Conservation (phyloP, 108 stramenopile species). For the Fragilariopsis cylindrus region DNA sequence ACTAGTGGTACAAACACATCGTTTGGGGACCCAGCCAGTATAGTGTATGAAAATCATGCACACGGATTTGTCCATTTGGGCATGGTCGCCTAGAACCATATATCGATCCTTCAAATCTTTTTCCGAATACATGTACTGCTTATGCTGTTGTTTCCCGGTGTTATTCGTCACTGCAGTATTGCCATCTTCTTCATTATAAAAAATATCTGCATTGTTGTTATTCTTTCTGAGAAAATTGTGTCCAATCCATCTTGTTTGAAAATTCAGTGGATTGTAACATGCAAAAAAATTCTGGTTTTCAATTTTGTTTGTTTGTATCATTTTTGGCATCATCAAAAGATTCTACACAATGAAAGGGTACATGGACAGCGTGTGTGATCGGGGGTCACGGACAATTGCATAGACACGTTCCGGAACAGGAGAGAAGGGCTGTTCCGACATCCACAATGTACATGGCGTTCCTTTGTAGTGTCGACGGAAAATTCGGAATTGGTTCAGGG, state of each 20-base stretch:
- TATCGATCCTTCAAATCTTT: background rate
- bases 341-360: constrained; percentile 25
- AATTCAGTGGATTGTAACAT: constrained; percentile 24
- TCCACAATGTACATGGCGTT: constrained; percentile 18
- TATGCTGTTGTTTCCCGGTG: too few species aligned
- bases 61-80: background rate
- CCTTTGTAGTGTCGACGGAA: background rate
- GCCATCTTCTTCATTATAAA: background rate
- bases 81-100: background rate
- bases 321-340: background rate
- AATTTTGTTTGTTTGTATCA: background rate
- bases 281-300: background rate
- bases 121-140: too few species aligned
- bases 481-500: background rate
- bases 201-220: too few species aligned
- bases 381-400: constrained; percentile 12
- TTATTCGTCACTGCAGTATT: background rate
- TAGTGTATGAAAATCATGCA: constrained; percentile 12
- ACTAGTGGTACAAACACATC: constrained; percentile 14
- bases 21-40: constrained; percentile 16
- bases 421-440: constrained; percentile 8
- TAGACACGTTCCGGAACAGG: background rate
- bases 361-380: constrained; percentile 12
- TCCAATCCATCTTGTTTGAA: constrained; percentile 9
- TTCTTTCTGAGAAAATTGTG: background rate